Conservation (phyloP, 1,284 basidiomycete species). For the Microbotryomycetes sp. region DNA sequence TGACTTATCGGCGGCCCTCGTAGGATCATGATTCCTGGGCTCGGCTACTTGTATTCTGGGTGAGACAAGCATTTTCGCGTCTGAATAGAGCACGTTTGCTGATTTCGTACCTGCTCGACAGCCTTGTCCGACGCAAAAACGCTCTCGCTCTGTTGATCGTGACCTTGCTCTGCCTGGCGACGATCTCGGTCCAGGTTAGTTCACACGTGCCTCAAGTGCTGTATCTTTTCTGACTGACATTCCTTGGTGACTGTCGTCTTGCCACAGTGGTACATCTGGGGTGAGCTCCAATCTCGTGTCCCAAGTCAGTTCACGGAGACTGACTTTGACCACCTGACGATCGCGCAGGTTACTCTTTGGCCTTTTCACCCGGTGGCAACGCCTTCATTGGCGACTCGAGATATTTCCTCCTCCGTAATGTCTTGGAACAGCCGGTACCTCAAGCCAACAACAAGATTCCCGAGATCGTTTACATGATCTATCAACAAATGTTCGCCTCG, state of each 20-base stretch:
- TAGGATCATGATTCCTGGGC: slow-evolving; percentile 65
- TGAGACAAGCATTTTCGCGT: background rate
- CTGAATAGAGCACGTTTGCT: background rate
- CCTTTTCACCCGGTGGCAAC: slow-evolving; percentile 54
- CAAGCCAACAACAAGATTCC: slow-evolving; percentile 50
- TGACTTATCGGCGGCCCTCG: background rate
- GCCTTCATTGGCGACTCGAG: slow-evolving; percentile 66
- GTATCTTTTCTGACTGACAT: background rate
- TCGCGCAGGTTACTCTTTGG: slow-evolving; percentile 40
- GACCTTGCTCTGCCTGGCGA: slow-evolving; percentile 52
- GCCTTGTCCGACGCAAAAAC: slow-evolving; percentile 64
- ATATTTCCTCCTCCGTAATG: slow-evolving; percentile 54
- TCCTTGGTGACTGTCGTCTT: background rate
- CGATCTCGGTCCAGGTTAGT: slow-evolving; percentile 58
- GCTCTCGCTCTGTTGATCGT: slow-evolving; percentile 50
- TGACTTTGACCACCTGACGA: slow-evolving; percentile 49
- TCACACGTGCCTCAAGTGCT: background rate
- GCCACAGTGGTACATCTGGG: slow-evolving; percentile 43
- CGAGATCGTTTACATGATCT: slow-evolving; percentile 54
- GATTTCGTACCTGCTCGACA: background rate
- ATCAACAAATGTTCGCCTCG: slow-evolving; percentile 81
- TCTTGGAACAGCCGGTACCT: slow-evolving; percentile 68
- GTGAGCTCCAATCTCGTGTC: slow-evolving; percentile 14
- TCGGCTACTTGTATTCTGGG: slow-evolving; percentile 78
- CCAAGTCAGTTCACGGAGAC: background rate